Evolutionary conservation across 1,284 basidiomycete genomes (phyloP), one percentile per base, ranked within the genome.

Genomic region (Sporisorium sorghi): DNA sequence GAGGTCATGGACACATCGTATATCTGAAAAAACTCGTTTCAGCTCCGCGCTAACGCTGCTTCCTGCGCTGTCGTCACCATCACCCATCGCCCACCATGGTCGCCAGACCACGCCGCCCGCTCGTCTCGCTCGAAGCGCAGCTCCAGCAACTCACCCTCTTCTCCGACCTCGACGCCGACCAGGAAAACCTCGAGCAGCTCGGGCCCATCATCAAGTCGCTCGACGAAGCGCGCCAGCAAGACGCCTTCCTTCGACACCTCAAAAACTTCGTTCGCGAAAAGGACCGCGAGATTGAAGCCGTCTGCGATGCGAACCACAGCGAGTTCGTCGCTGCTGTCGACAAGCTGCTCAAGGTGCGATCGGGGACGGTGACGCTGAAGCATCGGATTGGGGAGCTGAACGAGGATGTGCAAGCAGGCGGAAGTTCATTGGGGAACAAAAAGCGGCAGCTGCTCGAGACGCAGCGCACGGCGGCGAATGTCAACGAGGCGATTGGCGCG

Each of bases 321-420:
- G 97, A 99, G 85, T 99, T 99, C 83, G 94, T 97, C 24, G 91
- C 91, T 23, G 97, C 95, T 9, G 94, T 98, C 10, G 94, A 94
- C 33, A 97, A 94, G 5, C 88, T 99, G 58, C 91, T 98, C 85
- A 93, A 92, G 50, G 94, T 99, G 83, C 92, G 97, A 79, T 93
- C 88, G 54, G 88, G 88, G 0, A 88, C 88, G 1, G 86, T 87
- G 1, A 86, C 87, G 47, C 81, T 89, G 14, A 85, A 87, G 51
- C 85, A 88, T 47, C 85, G 87, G 23, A 87, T 89, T 59, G 87
- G 86, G n/a, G 87, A 88, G 76, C 84, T 89, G 9, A 88, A 89
- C 80, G 86, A 87, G 11, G 88, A 88, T 72, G 87, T 89, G 63
- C 88, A 84, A 54, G 68, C 79, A 0, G 81, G 83, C 12, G 82